phyloP scores from a whole-genome alignment of 2,329 filamentous ascomycete genomes.

The Bipolaris oryzae region DNA sequence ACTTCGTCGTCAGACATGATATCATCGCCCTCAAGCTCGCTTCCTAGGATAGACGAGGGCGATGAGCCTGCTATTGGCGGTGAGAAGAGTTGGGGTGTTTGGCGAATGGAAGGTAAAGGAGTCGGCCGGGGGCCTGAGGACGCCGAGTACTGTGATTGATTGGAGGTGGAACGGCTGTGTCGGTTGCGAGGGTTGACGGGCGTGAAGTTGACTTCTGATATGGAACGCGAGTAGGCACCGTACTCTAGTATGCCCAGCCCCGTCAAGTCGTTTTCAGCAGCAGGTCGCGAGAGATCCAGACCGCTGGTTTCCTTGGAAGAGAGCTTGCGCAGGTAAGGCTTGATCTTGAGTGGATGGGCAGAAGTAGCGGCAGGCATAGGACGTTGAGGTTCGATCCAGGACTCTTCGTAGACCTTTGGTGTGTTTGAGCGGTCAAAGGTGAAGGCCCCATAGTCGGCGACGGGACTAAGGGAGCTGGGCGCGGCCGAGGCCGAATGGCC shows the following conservation, averaged over 20 bases:
- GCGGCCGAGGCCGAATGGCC: constrained; percentile 48
- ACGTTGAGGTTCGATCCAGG: constrained; percentile 36
- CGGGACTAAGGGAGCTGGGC: constrained; percentile 42
- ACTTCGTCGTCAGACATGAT: constrained; percentile 56
- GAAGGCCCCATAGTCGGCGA: constrained; percentile 34
- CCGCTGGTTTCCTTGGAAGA: constrained; percentile 57
- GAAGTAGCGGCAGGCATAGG: constrained; percentile 33
- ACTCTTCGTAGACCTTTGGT: constrained; percentile 44
- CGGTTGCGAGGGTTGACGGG: constrained; percentile 48
- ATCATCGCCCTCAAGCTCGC: constrained; percentile 52
- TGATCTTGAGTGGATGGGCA: constrained; percentile 54
- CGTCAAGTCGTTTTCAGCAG: constrained; percentile 60
- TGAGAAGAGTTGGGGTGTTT: constrained; percentile 60
- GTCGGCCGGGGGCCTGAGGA: constrained; percentile 57
- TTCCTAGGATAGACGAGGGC: constrained; percentile 56
- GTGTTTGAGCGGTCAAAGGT: constrained; percentile 45
- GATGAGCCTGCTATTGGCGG: constrained; percentile 59
- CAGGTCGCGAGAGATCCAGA: constrained; percentile 62
- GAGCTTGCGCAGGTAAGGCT: constrained; percentile 62
- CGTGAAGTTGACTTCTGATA: constrained; percentile 53
- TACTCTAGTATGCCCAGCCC: constrained; percentile 63
- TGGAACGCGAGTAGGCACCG: constrained; percentile 46
- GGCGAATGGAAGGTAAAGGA: constrained; percentile 61
- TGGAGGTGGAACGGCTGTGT: constrained; percentile 61
- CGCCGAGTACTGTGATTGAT: constrained; percentile 60